Evolutionary conservation across 2,329 filamentous ascomycete species (phyloP), one percentile per base, ranked within the genome.

Genomic region (Hypomyces perniciosus): DNA sequence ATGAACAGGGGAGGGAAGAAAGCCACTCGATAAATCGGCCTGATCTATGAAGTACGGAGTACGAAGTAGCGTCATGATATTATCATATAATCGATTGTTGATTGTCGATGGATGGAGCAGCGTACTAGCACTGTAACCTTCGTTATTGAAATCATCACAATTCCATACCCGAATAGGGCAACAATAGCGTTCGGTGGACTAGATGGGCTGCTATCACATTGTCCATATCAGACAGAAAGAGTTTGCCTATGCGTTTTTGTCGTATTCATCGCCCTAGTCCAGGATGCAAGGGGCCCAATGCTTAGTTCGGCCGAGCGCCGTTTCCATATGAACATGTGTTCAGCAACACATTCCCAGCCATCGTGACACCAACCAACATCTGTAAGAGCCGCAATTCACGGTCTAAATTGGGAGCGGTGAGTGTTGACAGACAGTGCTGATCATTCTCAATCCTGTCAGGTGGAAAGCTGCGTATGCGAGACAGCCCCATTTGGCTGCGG

Each of bases 251-350:
- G 20, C 35, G 35, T 9, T 38, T 38, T 20, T 12, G 35, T 38
- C 35, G 12, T 38, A n/a, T n/a, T 38, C 35, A 38, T 38, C 20
- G 35, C 35, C 20, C 35, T 38, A 38, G 35, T n/a, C 35, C 20
- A 12, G 35, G 35, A 38, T 20, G 20, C 20, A 20, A 20, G 20
- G 20, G 20, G 20, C 20, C 20, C 20, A 20, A 20, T 20, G 20
- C 20, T 20, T 20, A 20, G 20, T 20, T 2, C 20, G 2, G 20
- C 20, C 20, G 20, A 20, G 38, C n/a, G 27, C 7, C 28, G 27
- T 44, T 33, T 30, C 30, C 26, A 35, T 33, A 30, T 28, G 27
- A 28, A 47, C 44, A 55, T 55, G 48, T 54, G 53, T 52, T 54
- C 40, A 30, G 12, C 10, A 30, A 13, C 13, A 30, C 34, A 6